phyloP scores from a whole-genome alignment of 2,329 filamentous ascomycete genomes.

The Torrubiella hemipterigena region DNA sequence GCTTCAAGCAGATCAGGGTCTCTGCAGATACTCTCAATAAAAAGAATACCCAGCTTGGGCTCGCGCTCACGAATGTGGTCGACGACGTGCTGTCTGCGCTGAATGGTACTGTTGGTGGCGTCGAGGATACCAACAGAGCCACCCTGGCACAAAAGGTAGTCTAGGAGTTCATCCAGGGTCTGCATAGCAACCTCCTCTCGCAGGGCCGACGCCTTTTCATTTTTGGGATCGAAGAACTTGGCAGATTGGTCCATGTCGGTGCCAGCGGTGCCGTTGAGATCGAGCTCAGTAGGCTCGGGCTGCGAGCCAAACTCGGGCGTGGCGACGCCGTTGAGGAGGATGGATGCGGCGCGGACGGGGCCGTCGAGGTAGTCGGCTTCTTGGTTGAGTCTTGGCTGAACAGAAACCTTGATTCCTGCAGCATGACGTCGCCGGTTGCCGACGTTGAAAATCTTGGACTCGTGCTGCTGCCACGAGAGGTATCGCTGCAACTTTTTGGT shows the following conservation, averaged over 20 bases:
- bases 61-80: conserved; percentile 72
- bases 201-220: conserved; percentile 67
- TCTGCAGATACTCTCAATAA: conserved; percentile 88
- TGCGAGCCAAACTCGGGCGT: conserved; percentile 18
- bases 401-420: conserved; percentile 41
- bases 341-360: conserved; percentile 41
- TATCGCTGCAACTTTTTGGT: conserved; percentile 97
- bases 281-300: conserved; percentile 25
- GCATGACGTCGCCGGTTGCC: conserved; percentile 79
- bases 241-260: conserved; percentile 67
- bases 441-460: conserved; percentile 94
- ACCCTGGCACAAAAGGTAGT: conserved; percentile 72
- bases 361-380: conserved; percentile 27
- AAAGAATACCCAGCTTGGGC: conserved; percentile 80
- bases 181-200: conserved; percentile 87
- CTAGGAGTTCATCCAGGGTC: conserved; percentile 81
- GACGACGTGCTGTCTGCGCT: conserved; percentile 72
- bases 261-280: conserved; percentile 17
- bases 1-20: conserved; percentile 78
- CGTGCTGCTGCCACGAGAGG: conserved; percentile 93
- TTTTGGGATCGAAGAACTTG: conserved; percentile 85
- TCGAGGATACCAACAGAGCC: conserved; percentile 93
- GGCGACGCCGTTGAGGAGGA: conserved; percentile 42
- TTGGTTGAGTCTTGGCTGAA: conserved; percentile 18
- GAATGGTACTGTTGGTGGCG: conserved; percentile 90